Percentiles rank a stretch among this genome's conserved stretches.
Conservation (phyloP, 1,284 basidiomycete species). For the Stereum hirsutum region DNA sequence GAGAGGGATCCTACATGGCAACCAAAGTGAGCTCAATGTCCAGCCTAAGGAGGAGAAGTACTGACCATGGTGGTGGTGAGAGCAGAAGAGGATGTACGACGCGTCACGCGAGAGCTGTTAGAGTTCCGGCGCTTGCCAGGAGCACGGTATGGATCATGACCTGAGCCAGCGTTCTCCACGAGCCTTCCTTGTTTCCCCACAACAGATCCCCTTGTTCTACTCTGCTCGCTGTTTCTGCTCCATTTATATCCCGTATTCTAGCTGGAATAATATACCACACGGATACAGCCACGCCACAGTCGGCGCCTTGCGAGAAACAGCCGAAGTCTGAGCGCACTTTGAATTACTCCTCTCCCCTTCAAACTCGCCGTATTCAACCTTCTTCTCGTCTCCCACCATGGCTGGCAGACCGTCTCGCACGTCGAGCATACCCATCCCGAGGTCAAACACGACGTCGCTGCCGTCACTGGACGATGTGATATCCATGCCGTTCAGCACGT, state of each 20-base stretch:
- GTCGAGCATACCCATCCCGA: constrained; percentile 54
- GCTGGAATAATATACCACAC: too few species aligned
- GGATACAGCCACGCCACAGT: too few species aligned
- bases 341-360: too few species aligned
- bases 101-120: constrained; percentile 3
- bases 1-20: constrained; percentile 44
- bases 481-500: constrained; percentile 44
- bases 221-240: neutral
- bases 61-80: constrained; percentile 11
- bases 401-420: constrained; percentile 44
- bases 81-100: constrained; percentile 1
- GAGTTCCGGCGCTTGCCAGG: neutral
- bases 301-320: too few species aligned
- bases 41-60: neutral
- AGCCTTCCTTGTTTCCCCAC: neutral
- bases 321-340: too few species aligned
- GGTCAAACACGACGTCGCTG: constrained; percentile 29
- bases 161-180: neutral
- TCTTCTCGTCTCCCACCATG: constrained; percentile 25
- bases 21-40: neutral
- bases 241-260: too few species aligned
- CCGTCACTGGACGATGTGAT: constrained; percentile 56
- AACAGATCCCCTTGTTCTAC: neutral
- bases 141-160: neutral
- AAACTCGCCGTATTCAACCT: neutral